A percentile compares a stretch with the other conserved stretches of the same genome.
Conservation (phyloP, 805 yeast species). For the Metschnikowia lachancei region DNA sequence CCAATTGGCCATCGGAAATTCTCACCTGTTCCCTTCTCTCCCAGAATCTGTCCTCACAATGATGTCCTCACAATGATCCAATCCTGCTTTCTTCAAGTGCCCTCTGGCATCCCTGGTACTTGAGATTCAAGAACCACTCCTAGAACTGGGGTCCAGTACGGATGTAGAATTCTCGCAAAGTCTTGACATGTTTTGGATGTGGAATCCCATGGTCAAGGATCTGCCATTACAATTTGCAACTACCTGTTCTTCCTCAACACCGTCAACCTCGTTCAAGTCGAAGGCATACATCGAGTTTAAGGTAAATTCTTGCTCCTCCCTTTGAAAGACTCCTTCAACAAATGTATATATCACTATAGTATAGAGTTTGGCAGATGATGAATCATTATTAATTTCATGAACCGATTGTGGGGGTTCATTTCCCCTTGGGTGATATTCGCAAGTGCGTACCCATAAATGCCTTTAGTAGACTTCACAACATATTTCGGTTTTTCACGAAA, state of each 20-base stretch:
- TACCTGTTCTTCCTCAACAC: slow-evolving; percentile 64
- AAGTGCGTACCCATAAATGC: too few species aligned
- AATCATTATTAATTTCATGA: too few species aligned
- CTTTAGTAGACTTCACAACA: too few species aligned
- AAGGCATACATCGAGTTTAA: slow-evolving; percentile 84
- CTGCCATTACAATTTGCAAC: slow-evolving; percentile 81
- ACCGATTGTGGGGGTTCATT: too few species aligned
- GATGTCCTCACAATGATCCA: slow-evolving; percentile 87
- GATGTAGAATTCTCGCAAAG: slow-evolving; percentile 75
- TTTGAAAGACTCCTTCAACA: slow-evolving; percentile 88
- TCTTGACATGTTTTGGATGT: slow-evolving; percentile 92
- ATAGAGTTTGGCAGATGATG: too few species aligned
- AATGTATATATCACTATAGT: too few species aligned
- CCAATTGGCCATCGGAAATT: slow-evolving; percentile 81
- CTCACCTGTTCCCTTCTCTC: slow-evolving; percentile 93
- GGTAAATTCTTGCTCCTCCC: slow-evolving; percentile 79
- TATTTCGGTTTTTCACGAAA: too few species aligned
- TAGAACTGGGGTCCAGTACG: slow-evolving; percentile 84
- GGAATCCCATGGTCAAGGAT: slow-evolving; percentile 95
- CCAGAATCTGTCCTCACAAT: slow-evolving; percentile 98
- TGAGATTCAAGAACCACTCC: slow-evolving; percentile 91
- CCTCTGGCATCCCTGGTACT: slow-evolving; percentile 84
- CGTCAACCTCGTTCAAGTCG: slow-evolving; percentile 83
- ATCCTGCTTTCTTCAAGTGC: slow-evolving; percentile 81
- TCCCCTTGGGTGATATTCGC: too few species aligned